These are phyloP conservation scores for Carpinus fangiana DNA, from an alignment of 306 rosid genomes.

Conservation along the genomic window DNA sequence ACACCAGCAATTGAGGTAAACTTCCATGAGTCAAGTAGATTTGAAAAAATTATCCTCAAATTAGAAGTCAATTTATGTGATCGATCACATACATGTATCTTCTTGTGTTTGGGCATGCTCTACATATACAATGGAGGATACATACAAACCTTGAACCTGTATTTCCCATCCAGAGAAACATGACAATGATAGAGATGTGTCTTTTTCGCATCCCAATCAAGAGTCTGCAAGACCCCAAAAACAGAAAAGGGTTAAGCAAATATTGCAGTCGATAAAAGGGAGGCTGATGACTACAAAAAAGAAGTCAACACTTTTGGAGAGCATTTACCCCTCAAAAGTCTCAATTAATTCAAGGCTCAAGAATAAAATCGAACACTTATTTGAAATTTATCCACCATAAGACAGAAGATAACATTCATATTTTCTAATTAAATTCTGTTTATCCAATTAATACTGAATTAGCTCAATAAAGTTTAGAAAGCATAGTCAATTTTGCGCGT, in stretches of 20 bases:
- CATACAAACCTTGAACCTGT: slow-evolving; percentile 63
- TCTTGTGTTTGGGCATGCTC: neutral
- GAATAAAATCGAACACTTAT: neutral
- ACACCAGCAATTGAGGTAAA: neutral
- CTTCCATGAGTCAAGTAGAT: neutral
- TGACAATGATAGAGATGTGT: slow-evolving; percentile 57
- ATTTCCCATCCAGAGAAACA: slow-evolving; percentile 52
- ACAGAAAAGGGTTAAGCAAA: slow-evolving; percentile 2
- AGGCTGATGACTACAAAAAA: neutral
- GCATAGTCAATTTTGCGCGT: neutral
- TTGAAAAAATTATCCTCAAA: neutral
- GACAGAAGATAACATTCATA: neutral
- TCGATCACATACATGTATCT: neutral
- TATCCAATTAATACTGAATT: neutral
- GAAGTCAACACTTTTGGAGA: neutral
- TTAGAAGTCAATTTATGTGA: neutral
- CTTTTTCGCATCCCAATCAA: slow-evolving; percentile 61
- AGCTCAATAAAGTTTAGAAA: neutral
- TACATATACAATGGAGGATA: neutral
- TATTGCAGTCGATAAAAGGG: neutral
- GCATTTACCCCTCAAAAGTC: neutral
- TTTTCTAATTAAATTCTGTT: neutral
- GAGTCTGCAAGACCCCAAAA: slow-evolving; percentile 43
- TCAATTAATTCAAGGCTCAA: neutral
- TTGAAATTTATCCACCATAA: neutral